Percentiles rank a stretch among this genome's conserved stretches.
These are phyloP conservation scores for Ophiostoma montium DNA, from an alignment of 2,329 filamentous ascomycete species.

Conservation along the genomic window DNA sequence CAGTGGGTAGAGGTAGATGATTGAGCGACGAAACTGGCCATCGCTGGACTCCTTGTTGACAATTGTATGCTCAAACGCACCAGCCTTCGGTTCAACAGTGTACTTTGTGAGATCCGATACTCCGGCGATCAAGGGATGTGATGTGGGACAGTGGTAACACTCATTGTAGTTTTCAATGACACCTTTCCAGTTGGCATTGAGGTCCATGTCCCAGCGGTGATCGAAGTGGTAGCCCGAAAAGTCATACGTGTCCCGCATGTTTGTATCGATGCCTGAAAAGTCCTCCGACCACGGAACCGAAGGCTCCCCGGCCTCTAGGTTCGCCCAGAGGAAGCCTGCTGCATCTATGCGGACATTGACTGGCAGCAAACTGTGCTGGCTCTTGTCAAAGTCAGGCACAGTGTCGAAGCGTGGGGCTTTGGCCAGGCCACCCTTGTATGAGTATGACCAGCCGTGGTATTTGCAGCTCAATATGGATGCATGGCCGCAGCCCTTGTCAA, in stretches of 20 bases:
- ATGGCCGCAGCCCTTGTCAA: conserved; percentile 23
- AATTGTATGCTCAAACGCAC: conserved; percentile 7
- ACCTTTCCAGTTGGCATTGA: conserved; percentile 26
- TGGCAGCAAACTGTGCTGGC: conserved; percentile 28
- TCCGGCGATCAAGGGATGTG: conserved; percentile 30
- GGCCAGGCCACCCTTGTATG: conserved; percentile 26
- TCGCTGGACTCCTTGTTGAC: conserved; percentile 9
- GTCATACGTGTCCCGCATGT: conserved; percentile 11
- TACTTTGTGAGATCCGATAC: conserved; percentile 32
- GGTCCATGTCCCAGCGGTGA: conserved; percentile 18
- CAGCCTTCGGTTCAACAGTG: conserved; percentile 21
- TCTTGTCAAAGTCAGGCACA: conserved; percentile 24
- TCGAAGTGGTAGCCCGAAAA: conserved; percentile 16
- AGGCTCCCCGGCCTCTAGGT: conserved; percentile 25
- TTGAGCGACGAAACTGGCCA: conserved; percentile 15
- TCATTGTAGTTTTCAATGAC: conserved; percentile 35
- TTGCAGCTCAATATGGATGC: conserved; percentile 27
- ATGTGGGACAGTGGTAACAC: conserved; percentile 34
- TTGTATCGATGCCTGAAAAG: conserved; percentile 2
- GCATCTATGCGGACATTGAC: conserved; percentile 29
- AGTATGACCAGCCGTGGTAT: conserved; percentile 33
- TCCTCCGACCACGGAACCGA: conserved; percentile 30
- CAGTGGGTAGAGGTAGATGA: conserved; percentile 27
- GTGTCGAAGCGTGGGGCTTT: conserved; percentile 29
- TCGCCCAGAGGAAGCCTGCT: conserved; percentile 11